Conservation (phyloP, 257 asterid species). For the Agastache rugosa region DNA sequence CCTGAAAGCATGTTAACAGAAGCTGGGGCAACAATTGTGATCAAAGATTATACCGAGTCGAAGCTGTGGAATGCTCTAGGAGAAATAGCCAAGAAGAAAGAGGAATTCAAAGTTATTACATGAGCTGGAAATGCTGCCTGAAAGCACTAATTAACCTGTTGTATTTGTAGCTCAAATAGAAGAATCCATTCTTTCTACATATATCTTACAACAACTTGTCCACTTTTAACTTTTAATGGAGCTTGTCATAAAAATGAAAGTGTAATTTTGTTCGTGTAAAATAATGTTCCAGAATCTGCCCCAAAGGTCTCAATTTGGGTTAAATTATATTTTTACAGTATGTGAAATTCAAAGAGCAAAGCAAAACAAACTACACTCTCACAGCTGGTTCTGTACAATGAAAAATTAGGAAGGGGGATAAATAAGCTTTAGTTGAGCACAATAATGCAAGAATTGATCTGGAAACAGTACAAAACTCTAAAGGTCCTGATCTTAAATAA, state of each 20-base stretch:
- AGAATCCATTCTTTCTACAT: constrained; percentile 1
- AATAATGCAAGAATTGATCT: constrained; percentile 15
- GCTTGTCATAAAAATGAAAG: background rate
- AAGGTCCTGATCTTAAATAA: constrained; percentile 16
- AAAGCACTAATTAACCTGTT: constrained; percentile 5
- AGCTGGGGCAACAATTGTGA: constrained; percentile 67
- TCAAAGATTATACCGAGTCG: constrained; percentile 66
- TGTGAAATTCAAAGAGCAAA: background rate
- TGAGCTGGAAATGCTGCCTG: constrained; percentile 35
- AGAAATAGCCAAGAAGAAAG: constrained; percentile 42
- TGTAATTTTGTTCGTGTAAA: background rate
- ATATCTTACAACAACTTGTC: background rate
- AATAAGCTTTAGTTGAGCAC: background rate
- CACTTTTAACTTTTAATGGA: no score
- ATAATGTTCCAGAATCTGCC: no score
- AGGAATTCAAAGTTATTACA: constrained; percentile 33
- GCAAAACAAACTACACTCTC: constrained; percentile 6
- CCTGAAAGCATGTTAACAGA: constrained; percentile 58
- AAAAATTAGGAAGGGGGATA: background rate
- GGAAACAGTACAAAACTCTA: background rate
- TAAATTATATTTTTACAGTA: no score
- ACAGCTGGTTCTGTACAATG: constrained; percentile 9
- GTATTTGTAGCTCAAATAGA: background rate
- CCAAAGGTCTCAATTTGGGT: no score
- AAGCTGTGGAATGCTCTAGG: constrained; percentile 68